Evolutionary conservation across 2,329 filamentous ascomycete genomes (phyloP).

Genomic region (Piedraia hortae): DNA sequence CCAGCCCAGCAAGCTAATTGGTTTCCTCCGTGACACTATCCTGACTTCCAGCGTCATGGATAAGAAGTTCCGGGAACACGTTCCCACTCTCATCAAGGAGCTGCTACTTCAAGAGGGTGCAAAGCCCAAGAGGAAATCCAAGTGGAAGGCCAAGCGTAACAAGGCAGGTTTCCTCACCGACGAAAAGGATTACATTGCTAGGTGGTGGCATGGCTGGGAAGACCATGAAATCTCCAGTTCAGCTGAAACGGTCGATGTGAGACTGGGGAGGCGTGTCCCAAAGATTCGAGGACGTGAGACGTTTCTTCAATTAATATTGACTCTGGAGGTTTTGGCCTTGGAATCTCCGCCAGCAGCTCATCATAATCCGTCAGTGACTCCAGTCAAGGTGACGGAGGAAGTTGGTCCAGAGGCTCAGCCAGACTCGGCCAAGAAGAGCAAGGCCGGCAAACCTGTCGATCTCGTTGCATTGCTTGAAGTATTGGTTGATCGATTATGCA

Average conservation of each 20-base stretch:
- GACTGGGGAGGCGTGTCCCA: conserved; percentile 34
- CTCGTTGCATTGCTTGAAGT: conserved; percentile 39
- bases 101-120: conserved; percentile 9
- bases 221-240: conserved; percentile 12
- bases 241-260: conserved; percentile 19
- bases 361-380: not conserved
- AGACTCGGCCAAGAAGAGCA: conserved; percentile 15
- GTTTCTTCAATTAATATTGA: conserved; percentile 52
- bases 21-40: conserved; percentile 29
- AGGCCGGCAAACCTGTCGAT: conserved; percentile 28
- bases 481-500: conserved; percentile 50
- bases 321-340: conserved; percentile 48
- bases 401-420: not conserved
- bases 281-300: conserved; percentile 48
- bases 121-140: conserved; percentile 21
- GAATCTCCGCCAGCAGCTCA: conserved; percentile 18
- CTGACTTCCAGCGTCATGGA: conserved; percentile 31
- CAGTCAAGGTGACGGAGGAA: not conserved
- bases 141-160: conserved; percentile 32
- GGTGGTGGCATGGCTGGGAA: conserved; percentile 41
- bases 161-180: conserved; percentile 40
- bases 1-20: conserved; percentile 30
- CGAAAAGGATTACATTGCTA: conserved; percentile 35
- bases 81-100: conserved; percentile 36
- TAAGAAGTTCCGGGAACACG: conserved; percentile 49